A percentile compares a stretch with the other conserved stretches of the same genome.
These are phyloP conservation scores for Annulohypoxylon bovei DNA, from an alignment of 495 filamentous ascomycete genomes.

Conservation along the genomic window DNA sequence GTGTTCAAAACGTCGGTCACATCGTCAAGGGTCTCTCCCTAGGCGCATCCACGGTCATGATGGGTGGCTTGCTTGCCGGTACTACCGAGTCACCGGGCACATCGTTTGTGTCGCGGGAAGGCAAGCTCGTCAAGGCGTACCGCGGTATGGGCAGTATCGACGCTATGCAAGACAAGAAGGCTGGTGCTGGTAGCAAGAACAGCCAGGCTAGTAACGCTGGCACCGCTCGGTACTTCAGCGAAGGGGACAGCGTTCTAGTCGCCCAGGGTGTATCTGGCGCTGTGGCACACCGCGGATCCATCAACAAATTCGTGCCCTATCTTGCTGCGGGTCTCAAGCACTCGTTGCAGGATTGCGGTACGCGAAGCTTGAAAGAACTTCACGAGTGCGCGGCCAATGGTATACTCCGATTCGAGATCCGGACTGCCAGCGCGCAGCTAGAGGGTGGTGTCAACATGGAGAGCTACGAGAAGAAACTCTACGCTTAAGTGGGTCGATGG, in stretches of 20 bases:
- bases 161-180: constrained; percentile 99
- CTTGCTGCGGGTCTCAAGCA: constrained; percentile 95
- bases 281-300: constrained; percentile 71
- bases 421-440: constrained; percentile 91
- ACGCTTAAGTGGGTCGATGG: constrained; percentile 67
- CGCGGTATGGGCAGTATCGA: constrained; percentile 98
- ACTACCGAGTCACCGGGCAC: constrained; percentile 97
- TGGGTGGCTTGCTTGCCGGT: constrained; percentile 96
- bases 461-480: constrained; percentile 99
- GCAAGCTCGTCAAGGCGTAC: constrained; percentile 98
- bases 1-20: constrained; percentile 98
- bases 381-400: constrained; percentile 80
- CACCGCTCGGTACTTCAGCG: constrained; percentile 97
- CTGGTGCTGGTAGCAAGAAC: constrained; percentile 70
- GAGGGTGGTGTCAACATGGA: constrained; percentile 98
- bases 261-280: constrained; percentile 92
- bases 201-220: constrained; percentile 92
- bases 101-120: constrained; percentile 93
- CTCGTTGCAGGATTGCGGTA: constrained; percentile 94
- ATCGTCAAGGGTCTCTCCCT: constrained; percentile 98
- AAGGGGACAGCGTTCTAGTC: constrained; percentile 92
- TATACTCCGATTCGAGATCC: constrained; percentile 88
- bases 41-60: constrained; percentile 97
- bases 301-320: constrained; percentile 96
- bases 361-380: constrained; percentile 77